Evolutionary conservation across 1,284 basidiomycete genomes (phyloP), one percentile per base, ranked within the genome.

Genomic region (Coniophora puteana): DNA sequence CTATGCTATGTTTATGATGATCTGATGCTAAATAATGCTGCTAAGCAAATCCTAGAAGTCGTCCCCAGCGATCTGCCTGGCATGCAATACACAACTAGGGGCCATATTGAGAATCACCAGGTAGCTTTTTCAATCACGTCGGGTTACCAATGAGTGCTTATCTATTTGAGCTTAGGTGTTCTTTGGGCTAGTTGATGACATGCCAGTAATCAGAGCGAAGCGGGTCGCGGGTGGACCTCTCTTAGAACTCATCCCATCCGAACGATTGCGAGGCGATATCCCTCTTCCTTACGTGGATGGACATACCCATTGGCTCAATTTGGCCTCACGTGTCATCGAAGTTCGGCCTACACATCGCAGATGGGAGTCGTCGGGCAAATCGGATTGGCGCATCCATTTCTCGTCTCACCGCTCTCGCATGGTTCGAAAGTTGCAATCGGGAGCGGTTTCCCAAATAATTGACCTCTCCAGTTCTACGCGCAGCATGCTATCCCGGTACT

Each of bases 241-340:
- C 1, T 48, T 60, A 12, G 61, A 74, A 36, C 47, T 74, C 4
- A 53, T 76, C 26, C 70, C 68, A 5, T 60, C 50, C 18, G 34
- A 43, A 5, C 46, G 48, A 13, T 47, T 76, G 8, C 16, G 11
- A 1, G 47, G 48, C 0, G 72, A 74, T 47, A 39, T 76, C 2
- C 72, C 73, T 0, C 20, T n/a, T 0, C 39, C 49, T 1, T 51
- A 75, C 10, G 44, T 66, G 1, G 21, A 53, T 1, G 53, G 59
- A 8, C 59, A 63, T 36, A 52, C 49, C 5, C 71, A 72, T 46
- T 74, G 71, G 71, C 44, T 73, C 24, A 47, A 65, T 7, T 33
- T 67, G 4, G 22, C 44, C 1, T 58, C 53, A 0, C 44, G 49
- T 0, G 29, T 51, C 4, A 49, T 74, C 1, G 66, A 70, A 46